Conservation (phyloP, 768 basidiomycete genomes). For the Clitopilus hobsonii region DNA sequence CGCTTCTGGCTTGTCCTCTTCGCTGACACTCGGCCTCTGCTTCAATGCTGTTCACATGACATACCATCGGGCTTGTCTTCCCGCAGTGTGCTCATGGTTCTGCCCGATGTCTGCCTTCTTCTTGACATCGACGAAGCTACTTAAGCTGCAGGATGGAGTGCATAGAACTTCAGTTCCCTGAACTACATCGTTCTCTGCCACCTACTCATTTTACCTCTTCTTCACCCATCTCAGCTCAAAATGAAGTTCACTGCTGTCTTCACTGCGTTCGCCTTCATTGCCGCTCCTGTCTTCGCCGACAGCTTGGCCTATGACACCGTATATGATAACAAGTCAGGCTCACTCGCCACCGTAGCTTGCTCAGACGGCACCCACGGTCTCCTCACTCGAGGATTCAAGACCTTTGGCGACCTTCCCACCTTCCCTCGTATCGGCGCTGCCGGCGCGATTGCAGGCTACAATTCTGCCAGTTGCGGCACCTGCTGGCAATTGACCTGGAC, state of each 20-base stretch:
- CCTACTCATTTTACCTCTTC: not conserved
- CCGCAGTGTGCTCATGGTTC: constrained; percentile 3
- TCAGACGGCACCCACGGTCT: constrained; percentile 44
- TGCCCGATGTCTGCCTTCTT: not conserved
- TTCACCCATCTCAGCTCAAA: not conserved
- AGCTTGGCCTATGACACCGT: constrained; percentile 29
- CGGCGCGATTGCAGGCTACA: constrained; percentile 36
- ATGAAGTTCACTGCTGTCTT: constrained; percentile 11
- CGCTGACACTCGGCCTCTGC: not conserved
- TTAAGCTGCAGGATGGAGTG: not conserved
- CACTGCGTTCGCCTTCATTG: constrained; percentile 4
- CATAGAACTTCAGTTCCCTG: not conserved
- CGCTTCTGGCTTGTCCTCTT: not conserved
- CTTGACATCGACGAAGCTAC: not conserved
- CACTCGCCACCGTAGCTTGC: constrained; percentile 38
- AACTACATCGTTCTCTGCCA: not conserved
- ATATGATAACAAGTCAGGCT: constrained; percentile 33
- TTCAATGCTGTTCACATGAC: not conserved
- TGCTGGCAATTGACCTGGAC: constrained; percentile 52
- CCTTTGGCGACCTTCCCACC: constrained; percentile 39
- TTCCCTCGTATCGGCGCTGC: constrained; percentile 54
- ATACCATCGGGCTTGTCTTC: constrained; percentile 2
- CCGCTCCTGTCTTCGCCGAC: constrained; percentile 7
- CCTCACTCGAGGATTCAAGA: constrained; percentile 29
- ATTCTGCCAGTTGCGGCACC: constrained; percentile 44